Conservation (phyloP, 768 basidiomycete species). For the Pleurotus ostreatus region DNA sequence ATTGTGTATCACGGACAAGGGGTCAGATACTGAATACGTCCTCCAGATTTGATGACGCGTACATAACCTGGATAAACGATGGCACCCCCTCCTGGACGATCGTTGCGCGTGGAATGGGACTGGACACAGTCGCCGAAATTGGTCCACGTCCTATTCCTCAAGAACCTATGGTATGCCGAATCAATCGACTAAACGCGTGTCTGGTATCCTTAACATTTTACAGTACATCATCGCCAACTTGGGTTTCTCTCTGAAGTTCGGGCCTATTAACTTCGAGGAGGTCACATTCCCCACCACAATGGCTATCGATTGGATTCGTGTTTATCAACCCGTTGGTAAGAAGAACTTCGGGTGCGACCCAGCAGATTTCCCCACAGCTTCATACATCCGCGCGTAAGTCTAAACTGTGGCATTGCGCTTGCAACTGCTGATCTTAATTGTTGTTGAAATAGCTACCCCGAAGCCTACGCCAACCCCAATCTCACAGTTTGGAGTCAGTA, state of each 20-base stretch:
- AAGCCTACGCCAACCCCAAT: constrained; percentile 38
- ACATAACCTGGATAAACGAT: constrained; percentile 70
- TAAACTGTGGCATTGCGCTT: not conserved
- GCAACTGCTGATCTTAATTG: not conserved
- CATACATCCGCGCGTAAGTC: constrained; percentile 68
- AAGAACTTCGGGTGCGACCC: constrained; percentile 71
- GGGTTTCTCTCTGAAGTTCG: constrained; percentile 68
- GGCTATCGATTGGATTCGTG: constrained; percentile 79
- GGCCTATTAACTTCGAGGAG: constrained; percentile 53
- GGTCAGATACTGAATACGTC: constrained; percentile 18
- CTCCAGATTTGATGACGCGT: constrained; percentile 43
- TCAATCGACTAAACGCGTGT: no score
- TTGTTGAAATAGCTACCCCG: constrained; percentile 25
- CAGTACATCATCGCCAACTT: constrained; percentile 71
- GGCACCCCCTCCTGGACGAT: constrained; percentile 55
- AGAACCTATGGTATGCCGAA: constrained; percentile 59
- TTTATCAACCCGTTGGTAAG: constrained; percentile 53
- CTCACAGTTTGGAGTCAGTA: constrained; percentile 30
- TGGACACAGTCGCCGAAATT: constrained; percentile 51
- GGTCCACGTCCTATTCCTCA: constrained; percentile 54
- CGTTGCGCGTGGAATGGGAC: constrained; percentile 39
- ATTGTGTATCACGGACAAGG: not conserved
- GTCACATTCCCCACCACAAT: constrained; percentile 58
- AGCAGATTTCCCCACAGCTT: constrained; percentile 60
- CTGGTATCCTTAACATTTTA: no score